Evolutionary conservation across 129 eudicot genomes (phyloP), one percentile per base, ranked within the genome.

Genomic region (Glebionis coronaria): DNA sequence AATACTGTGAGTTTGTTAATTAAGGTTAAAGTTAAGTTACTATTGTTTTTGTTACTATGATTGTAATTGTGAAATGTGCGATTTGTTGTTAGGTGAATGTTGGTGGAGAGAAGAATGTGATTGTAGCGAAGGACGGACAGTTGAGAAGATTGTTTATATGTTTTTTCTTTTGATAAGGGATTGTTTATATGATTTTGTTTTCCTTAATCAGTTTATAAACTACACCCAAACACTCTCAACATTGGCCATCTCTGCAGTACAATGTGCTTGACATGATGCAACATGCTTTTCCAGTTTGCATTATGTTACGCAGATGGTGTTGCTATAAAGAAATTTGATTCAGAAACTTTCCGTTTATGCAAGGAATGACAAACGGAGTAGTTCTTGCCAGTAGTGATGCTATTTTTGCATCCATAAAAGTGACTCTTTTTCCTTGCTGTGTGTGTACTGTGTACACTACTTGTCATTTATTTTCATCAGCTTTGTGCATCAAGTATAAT

Each of bases 341-440:
- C 69, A 63, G 99, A 94, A 71, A 82, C 95, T 52, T 94, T 88
- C 73, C 84, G 88, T 35, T 53, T 89, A 29, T 89, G 97, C 72
- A 84, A 80, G 83, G 99, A 89, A 66, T 94, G 81, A 68, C 89
- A 56, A 97, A 94, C 69, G 99, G 99, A 23, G 88, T 94, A 13
- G 99, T 94, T 79, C 93, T 94, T 74, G 99, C 87, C 66, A 78
- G 83, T 59, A 97, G 99, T 89, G 99, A 89, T 82, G 95, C 99
- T 62, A 94, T 94, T 46, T 94, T 97, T 77, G 97, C 99, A 9
- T 94, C 99, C 21, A 94, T 94, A 74, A 94, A 94, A 95, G 99
- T 89, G 44, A 69, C 76, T 63, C 23, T 44, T 63, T 73, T 61
- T 65, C 23, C 42, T 58, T 45, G 15, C 76, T 62, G 53, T n/a